These are phyloP conservation scores for Nicotiana tabacum DNA, from an alignment of 257 asterid species.

Conservation along the genomic window DNA sequence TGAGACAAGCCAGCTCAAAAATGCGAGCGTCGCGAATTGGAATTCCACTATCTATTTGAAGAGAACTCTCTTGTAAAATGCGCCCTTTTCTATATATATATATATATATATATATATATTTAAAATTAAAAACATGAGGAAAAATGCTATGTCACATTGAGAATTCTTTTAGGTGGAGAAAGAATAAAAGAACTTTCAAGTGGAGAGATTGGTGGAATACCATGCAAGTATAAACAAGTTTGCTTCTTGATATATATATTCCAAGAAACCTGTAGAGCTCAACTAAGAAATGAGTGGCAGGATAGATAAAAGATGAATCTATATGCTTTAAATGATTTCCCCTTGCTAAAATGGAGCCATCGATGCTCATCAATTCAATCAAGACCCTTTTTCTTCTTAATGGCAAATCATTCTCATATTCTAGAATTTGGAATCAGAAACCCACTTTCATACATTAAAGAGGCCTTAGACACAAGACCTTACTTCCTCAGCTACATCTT, in stretches of 20 bases:
- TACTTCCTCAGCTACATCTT: slow-evolving; percentile 11
- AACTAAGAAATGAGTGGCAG: neutral
- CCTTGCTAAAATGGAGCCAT: slow-evolving; percentile 25
- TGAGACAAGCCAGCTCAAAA: no score
- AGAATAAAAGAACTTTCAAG: neutral
- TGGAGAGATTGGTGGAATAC: slow-evolving; percentile 23
- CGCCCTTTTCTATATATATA: no score
- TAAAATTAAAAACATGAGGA: no score
- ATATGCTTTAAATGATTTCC: slow-evolving; percentile 12
- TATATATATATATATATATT: no score
- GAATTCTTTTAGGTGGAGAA: neutral
- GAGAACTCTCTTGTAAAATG: no score
- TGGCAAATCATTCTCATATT: slow-evolving; percentile 22
- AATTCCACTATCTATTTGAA: no score
- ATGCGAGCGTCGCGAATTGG: no score
- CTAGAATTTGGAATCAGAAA: slow-evolving; percentile 36
- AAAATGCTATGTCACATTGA: neutral
- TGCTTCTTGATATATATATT: slow-evolving; percentile 10
- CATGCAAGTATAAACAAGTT: slow-evolving; percentile 23
- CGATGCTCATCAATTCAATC: slow-evolving; percentile 16
- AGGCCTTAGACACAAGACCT: slow-evolving; percentile 32
- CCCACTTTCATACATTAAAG: slow-evolving; percentile 36
- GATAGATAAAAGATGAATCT: neutral
- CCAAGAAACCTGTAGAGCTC: slow-evolving; percentile 8
- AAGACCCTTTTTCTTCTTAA: neutral